These are phyloP conservation scores for Prunus persica DNA, from an alignment of 306 rosid species.

Conservation along the genomic window DNA sequence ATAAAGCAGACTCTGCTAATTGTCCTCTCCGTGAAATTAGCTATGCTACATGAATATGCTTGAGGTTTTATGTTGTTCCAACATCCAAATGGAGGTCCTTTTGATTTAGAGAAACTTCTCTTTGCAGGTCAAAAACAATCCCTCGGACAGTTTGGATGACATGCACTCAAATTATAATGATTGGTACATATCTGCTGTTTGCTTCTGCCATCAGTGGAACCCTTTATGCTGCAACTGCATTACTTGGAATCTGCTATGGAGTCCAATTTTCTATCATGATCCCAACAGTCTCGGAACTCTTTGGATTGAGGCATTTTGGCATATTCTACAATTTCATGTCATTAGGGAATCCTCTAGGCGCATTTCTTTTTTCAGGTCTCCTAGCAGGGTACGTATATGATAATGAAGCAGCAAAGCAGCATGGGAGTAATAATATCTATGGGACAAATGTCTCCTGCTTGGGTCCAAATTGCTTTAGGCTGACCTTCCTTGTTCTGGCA, in stretches of 20 bases:
- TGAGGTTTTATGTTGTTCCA: too few relatives aligned
- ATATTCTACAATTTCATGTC: slow-evolving; percentile 56
- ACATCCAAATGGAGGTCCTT: not conserved
- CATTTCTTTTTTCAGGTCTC: slow-evolving; percentile 72
- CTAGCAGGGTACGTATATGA: slow-evolving; percentile 73
- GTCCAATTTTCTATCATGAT: slow-evolving; percentile 68
- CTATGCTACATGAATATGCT: too few relatives aligned
- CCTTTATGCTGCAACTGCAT: slow-evolving; percentile 54
- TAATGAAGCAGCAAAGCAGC: slow-evolving; percentile 68
- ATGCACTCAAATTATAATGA: slow-evolving; percentile 58
- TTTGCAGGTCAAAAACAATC: slow-evolving; percentile 54
- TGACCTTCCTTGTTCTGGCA: slow-evolving; percentile 67
- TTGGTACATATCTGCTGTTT: slow-evolving; percentile 52
- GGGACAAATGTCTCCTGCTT: slow-evolving; percentile 40
- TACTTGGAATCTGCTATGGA: slow-evolving; percentile 78
- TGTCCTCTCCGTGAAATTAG: too few relatives aligned
- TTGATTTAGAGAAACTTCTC: not conserved
- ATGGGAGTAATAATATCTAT: slow-evolving; percentile 20
- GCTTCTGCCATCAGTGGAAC: slow-evolving; percentile 61
- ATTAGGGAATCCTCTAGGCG: slow-evolving; percentile 75
- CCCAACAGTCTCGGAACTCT: slow-evolving; percentile 85
- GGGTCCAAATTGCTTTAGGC: slow-evolving; percentile 68
- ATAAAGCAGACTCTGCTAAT: too few relatives aligned
- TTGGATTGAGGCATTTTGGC: slow-evolving; percentile 74
- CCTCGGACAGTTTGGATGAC: slow-evolving; percentile 87